A percentile compares a stretch with the other conserved stretches of the same genome.
Evolutionary conservation across 2,329 filamentous ascomycete genomes (phyloP).

Genomic region (Trichoderma pleuroti): DNA sequence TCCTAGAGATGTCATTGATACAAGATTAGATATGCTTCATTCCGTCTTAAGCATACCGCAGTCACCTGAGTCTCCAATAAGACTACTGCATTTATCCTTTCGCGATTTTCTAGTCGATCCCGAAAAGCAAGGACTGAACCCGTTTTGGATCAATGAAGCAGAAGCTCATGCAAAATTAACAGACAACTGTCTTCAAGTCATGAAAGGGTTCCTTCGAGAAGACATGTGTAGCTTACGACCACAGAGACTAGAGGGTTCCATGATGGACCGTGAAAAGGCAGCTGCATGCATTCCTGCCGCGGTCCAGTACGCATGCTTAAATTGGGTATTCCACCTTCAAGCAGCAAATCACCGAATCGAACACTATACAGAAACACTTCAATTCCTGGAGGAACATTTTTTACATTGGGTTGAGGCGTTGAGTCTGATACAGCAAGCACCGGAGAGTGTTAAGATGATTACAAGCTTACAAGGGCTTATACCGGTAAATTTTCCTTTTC

Average conservation of each 20-base stretch:
- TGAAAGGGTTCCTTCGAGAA: neutral
- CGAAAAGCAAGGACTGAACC: neutral
- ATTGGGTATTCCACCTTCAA: constrained; percentile 29
- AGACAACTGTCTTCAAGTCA: neutral
- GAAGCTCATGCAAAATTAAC: neutral
- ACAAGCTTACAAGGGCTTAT: neutral
- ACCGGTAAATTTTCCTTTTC: neutral
- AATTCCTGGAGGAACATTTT: constrained; percentile 37
- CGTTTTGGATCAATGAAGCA: constrained; percentile 4
- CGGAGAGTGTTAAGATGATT: constrained; percentile 12
- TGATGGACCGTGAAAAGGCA: neutral
- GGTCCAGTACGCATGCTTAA: constrained; percentile 5
- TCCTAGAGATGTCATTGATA: constrained; percentile 20
- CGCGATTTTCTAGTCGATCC: neutral
- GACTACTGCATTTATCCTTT: constrained; percentile 20
- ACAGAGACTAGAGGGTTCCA: neutral
- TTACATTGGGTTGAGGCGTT: constrained; percentile 43
- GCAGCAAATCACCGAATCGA: constrained; percentile 14
- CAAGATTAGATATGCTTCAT: constrained; percentile 30
- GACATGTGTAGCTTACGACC: neutral
- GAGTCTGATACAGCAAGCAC: constrained; percentile 29
- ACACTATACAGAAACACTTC: constrained; percentile 29
- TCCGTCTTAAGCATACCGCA: constrained; percentile 34
- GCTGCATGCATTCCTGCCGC: neutral
- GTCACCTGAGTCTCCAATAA: constrained; percentile 25